Conservation (phyloP, 768 basidiomycete genomes). For the Pleurotus pulmonarius region DNA sequence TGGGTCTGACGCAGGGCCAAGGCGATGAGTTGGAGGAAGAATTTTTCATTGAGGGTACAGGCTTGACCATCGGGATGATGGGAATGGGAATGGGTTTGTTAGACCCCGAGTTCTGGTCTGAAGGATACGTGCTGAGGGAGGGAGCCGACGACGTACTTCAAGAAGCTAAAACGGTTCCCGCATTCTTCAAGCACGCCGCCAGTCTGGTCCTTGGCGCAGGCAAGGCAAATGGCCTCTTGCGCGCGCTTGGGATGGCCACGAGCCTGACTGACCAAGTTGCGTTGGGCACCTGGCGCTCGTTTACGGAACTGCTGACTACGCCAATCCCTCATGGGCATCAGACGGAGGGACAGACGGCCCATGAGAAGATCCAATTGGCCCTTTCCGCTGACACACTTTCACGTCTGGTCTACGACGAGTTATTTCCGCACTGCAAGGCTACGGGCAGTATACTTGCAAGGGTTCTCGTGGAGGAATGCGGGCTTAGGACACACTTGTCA, state of each 20-base stretch:
- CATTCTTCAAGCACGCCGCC: slow-evolving; percentile 60
- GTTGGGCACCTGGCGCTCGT: slow-evolving; percentile 38
- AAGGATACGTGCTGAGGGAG: slow-evolving; percentile 61
- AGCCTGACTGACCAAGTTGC: slow-evolving; percentile 14
- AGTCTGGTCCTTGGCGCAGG: slow-evolving; percentile 61
- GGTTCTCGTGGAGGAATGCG: slow-evolving; percentile 66
- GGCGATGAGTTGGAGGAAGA: slow-evolving; percentile 55
- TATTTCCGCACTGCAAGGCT: slow-evolving; percentile 52
- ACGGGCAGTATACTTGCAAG: slow-evolving; percentile 50
- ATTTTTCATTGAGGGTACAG: slow-evolving; percentile 78
- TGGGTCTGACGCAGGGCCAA: slow-evolving; percentile 30
- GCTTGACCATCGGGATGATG: slow-evolving; percentile 46
- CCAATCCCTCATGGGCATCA: not conserved
- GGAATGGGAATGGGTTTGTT: slow-evolving; percentile 45
- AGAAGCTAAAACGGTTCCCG: slow-evolving; percentile 40
- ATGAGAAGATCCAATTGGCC: slow-evolving; percentile 27
- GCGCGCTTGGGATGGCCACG: slow-evolving; percentile 46
- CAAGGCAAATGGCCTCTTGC: slow-evolving; percentile 73
- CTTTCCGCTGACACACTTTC: slow-evolving; percentile 63
- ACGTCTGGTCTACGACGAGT: slow-evolving; percentile 56
- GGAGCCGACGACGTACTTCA: slow-evolving; percentile 24
- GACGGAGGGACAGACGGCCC: not conserved
- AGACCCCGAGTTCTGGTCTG: slow-evolving; percentile 78
- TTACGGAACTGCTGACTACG: slow-evolving; percentile 34
- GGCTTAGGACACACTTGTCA: slow-evolving; percentile 55